Conservation (phyloP, 805 yeast genomes). For the Nakazawaea molendinolei region DNA sequence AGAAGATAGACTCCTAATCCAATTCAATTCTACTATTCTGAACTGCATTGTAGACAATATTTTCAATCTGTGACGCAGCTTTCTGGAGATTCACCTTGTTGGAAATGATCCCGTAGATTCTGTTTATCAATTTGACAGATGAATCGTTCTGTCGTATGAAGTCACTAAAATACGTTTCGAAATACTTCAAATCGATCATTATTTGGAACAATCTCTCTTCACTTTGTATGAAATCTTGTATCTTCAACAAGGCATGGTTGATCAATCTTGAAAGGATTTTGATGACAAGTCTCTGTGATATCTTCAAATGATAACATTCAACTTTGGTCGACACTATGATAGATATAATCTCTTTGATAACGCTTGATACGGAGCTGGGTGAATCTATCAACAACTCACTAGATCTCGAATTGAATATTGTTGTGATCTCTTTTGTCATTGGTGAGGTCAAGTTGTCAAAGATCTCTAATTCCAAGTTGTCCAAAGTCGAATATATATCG, state of each 20-base stretch:
- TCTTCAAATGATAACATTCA: background rate
- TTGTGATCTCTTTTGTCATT: slow-evolving; percentile 6
- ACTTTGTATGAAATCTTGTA: slow-evolving; percentile 4
- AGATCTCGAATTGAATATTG: slow-evolving; percentile 2
- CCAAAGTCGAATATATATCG: slow-evolving; percentile 37
- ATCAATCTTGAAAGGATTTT: slow-evolving; percentile 3
- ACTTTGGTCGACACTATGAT: slow-evolving; percentile 5
- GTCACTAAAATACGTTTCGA: slow-evolving; percentile 7
- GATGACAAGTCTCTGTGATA: slow-evolving; percentile 1
- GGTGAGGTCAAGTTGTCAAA: slow-evolving; percentile 35
- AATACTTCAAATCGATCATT: slow-evolving; percentile 7
- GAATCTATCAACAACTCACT: background rate
- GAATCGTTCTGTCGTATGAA: background rate
- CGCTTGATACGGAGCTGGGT: slow-evolving; percentile 2
- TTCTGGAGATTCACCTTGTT: slow-evolving; percentile 5
- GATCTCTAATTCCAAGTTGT: slow-evolving; percentile 43
- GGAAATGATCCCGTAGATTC: slow-evolving; percentile 5
- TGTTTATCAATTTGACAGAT: slow-evolving; percentile 3
- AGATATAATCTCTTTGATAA: slow-evolving; percentile 4
- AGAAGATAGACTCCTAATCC: slow-evolving; percentile 2
- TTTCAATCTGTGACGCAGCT: slow-evolving; percentile 1
- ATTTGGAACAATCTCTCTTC: slow-evolving; percentile 1
- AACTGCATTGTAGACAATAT: background rate
- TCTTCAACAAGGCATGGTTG: slow-evolving; percentile 4
- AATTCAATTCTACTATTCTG: slow-evolving; percentile 5